These are phyloP conservation scores for Hippophae tibetana DNA, from an alignment of 306 rosid species.

Conservation along the genomic window DNA sequence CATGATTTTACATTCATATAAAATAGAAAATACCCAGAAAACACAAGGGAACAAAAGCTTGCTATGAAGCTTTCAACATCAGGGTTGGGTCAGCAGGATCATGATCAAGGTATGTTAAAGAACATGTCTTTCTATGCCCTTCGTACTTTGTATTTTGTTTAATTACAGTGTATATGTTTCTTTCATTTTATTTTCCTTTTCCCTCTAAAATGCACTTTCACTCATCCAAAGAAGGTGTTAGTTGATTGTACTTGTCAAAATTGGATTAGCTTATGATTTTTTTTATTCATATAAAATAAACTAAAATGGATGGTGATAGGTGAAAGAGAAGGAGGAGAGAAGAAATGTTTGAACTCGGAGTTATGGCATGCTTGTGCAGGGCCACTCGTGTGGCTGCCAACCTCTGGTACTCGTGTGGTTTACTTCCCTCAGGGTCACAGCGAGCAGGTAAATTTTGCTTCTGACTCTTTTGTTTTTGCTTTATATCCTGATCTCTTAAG, in stretches of 20 bases:
- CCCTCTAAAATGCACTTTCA: neutral
- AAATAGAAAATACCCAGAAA: neutral
- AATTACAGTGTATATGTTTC: slow-evolving; percentile 10
- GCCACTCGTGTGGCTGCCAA: slow-evolving; percentile 73
- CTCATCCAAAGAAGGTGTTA: neutral
- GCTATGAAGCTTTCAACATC: slow-evolving; percentile 84
- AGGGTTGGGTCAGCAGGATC: slow-evolving; percentile 74
- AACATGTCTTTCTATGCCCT: slow-evolving; percentile 17
- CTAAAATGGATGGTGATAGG: neutral
- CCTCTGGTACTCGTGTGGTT: slow-evolving; percentile 62
- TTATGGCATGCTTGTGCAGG: slow-evolving; percentile 98
- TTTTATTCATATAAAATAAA: neutral
- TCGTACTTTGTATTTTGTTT: neutral
- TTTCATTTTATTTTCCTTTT: neutral
- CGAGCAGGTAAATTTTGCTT: slow-evolving; percentile 44
- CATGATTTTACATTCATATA: neutral
- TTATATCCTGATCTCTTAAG: neutral
- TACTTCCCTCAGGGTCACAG: slow-evolving; percentile 97
- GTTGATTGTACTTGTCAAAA: neutral
- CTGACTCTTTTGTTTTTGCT: neutral
- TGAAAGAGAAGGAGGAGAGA: slow-evolving; percentile 39
- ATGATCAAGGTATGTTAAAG: slow-evolving; percentile 49
- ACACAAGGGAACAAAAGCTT: slow-evolving; percentile 23
- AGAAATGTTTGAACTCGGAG: slow-evolving; percentile 86
- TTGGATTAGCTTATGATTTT: neutral